phyloP scores from a whole-genome alignment of 2,329 filamentous ascomycete species.

The Hortaea werneckii region DNA sequence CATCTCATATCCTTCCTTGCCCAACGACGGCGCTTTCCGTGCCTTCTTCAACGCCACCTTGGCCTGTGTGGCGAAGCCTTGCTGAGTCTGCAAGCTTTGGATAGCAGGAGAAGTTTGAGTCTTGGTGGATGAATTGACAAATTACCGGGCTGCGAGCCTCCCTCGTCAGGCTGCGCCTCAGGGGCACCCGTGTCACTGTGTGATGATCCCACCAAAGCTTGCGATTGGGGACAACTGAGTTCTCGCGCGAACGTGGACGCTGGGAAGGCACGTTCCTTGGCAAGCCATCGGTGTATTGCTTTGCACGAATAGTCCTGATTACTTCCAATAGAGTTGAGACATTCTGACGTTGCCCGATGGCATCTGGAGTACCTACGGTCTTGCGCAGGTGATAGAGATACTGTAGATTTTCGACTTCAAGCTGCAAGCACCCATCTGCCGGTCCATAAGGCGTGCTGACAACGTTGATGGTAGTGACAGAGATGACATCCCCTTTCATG shows the following conservation, averaged over 20 bases:
- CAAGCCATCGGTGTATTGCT: conserved; percentile 2
- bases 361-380: conserved; percentile 8
- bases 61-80: background rate
- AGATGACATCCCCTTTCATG: conserved; percentile 18
- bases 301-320: conserved; percentile 11
- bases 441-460: conserved; percentile 20
- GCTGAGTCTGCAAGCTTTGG: background rate
- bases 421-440: conserved; percentile 14
- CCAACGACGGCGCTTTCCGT: conserved; percentile 8
- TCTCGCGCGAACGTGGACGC: too few species aligned
- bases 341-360: conserved; percentile 10
- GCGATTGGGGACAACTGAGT: too few species aligned
- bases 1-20: conserved; percentile 16
- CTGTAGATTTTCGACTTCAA: conserved; percentile 18
- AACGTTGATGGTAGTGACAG: conserved; percentile 12
- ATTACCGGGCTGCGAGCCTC: too few species aligned
- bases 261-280: too few species aligned
- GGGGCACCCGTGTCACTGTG: too few species aligned
- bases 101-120: background rate
- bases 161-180: too few species aligned
- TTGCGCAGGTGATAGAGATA: conserved; percentile 19
- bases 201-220: too few species aligned
- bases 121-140: background rate
- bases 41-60: conserved; percentile 3
- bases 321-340: conserved; percentile 12